A percentile compares a stretch with the other conserved stretches of the same genome.
phyloP scores from a whole-genome alignment of 345 rosid species.

The Acer yangbiense region DNA sequence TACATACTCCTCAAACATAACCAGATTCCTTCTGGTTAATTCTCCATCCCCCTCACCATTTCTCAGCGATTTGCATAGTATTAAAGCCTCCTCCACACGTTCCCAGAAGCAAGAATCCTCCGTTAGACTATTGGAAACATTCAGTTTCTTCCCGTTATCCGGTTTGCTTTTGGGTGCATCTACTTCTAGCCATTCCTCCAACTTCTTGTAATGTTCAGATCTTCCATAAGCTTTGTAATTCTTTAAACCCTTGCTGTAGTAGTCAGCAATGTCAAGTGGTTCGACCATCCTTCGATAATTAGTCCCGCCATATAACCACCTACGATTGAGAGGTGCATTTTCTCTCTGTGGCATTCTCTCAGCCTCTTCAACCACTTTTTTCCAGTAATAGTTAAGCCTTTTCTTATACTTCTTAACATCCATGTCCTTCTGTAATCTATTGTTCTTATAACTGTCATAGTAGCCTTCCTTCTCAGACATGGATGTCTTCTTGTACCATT shows the following conservation, averaged over 20 bases:
- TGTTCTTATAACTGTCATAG: conserved; percentile 60
- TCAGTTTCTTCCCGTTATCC: conserved; percentile 13
- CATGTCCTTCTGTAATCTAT: neutral
- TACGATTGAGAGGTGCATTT: conserved; percentile 17
- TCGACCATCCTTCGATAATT: conserved; percentile 70
- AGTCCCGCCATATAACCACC: conserved; percentile 50
- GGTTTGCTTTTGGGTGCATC: neutral
- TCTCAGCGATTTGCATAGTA: conserved; percentile 21
- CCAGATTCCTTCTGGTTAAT: conserved; percentile 13
- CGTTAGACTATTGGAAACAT: conserved; percentile 32
- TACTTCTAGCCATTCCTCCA: conserved; percentile 50
- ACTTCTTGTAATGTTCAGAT: conserved; percentile 42
- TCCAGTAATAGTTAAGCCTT: conserved; percentile 50
- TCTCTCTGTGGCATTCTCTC: conserved; percentile 57
- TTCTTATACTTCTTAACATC: conserved; percentile 7
- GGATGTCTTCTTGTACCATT: conserved; percentile 60
- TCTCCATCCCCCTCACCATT: conserved; percentile 15
- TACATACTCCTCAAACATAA: conserved; percentile 42
- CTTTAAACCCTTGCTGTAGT: conserved; percentile 32
- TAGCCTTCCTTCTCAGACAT: conserved; percentile 40
- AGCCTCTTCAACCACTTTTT: conserved; percentile 41
- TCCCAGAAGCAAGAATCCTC: conserved; percentile 89
- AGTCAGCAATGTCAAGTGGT: conserved; percentile 80
- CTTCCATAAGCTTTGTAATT: conserved; percentile 47
- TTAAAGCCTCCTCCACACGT: conserved; percentile 66